Evolutionary conservation across 257 asterid genomes (phyloP), one percentile per base, ranked within the genome.

Genomic region (Plectranthus barbatus): DNA sequence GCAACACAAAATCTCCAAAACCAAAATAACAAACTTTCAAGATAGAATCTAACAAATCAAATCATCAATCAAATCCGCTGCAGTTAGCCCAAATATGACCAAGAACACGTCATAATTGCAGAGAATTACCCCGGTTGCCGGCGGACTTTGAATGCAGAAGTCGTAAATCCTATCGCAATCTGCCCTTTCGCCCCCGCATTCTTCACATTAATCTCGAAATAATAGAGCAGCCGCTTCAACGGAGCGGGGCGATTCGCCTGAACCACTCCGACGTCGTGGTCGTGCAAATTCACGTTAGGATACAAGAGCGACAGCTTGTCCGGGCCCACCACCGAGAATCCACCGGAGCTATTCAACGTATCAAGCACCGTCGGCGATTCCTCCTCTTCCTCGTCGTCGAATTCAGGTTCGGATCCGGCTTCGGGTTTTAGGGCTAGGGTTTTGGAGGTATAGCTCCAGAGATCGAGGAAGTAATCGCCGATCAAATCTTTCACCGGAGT

Each of bases 221-320:
- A 92, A 70, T 84, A 91, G 12, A 88, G 62, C 68, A 93, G 67
- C 42, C 95, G 70, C 75, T 85, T 87, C 34, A 73, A 70, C 37
- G 99, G 99, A 3, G 97, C 97, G 13, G 90, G 77, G 33, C 76
- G 79, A 79, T 93, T 81, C 45, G 97, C 95, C 70, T 90, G 91
- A 60, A 87, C 99, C 33, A 83, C 91, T 34, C 99, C 99, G 12
- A 93, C 97, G 46, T 93, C 97, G 70, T 89, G 88, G 5, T 83
- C 91, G 73, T 93, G 97, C 74, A 79, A 67, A 69, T 84, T 63
- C 19, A 66, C 84, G 58, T 3, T 81, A 3, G 95, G 83, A 48
- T 90, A 90, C 37, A 72, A 66, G 23, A 93, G 82, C 20, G 99
- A 87, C 6, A 93, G 81, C 80, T 93, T 93, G 62, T 87, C 96